These are phyloP conservation scores for Priceomyces carsonii DNA, from an alignment of 805 yeast genomes.

Conservation along the genomic window DNA sequence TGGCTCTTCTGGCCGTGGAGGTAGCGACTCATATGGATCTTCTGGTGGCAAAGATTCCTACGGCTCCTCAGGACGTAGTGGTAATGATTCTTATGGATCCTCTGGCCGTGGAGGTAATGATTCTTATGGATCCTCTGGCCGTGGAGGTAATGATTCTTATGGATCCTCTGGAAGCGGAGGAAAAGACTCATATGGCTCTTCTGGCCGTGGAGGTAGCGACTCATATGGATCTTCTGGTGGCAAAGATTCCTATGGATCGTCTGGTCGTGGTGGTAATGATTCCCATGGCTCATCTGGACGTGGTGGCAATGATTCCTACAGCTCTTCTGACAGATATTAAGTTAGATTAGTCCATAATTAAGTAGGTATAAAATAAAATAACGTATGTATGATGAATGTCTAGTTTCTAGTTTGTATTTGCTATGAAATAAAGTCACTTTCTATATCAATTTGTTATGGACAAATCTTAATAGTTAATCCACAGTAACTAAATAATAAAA, in stretches of 20 bases:
- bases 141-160: slow-evolving; percentile 14
- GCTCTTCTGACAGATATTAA: slow-evolving; percentile 12
- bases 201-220: slow-evolving; percentile 13
- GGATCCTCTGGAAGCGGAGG: slow-evolving; percentile 14
- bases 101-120: slow-evolving; percentile 14
- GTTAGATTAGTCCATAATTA: too few relatives aligned
- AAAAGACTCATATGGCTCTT: slow-evolving; percentile 22
- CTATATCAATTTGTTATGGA: too few relatives aligned
- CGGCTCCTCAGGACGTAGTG: slow-evolving; percentile 13
- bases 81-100: slow-evolving; percentile 13
- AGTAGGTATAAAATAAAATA: too few relatives aligned
- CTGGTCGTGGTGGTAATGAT: slow-evolving; percentile 11
- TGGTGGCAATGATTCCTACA: slow-evolving; percentile 21
- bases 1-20: slow-evolving; percentile 24
- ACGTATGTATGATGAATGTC: too few relatives aligned
- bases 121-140: slow-evolving; percentile 15
- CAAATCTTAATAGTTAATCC: too few relatives aligned
- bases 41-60: slow-evolving; percentile 12
- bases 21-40: slow-evolving; percentile 22
- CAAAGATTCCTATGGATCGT: slow-evolving; percentile 17
- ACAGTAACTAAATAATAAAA: too few relatives aligned
- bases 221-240: slow-evolving; percentile 15
- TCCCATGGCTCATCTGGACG: slow-evolving; percentile 20
- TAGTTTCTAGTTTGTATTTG: too few relatives aligned
- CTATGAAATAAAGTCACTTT: too few relatives aligned